phyloP scores from a whole-genome alignment of 1,284 basidiomycete species.

The Paramarasmius palmivorus region DNA sequence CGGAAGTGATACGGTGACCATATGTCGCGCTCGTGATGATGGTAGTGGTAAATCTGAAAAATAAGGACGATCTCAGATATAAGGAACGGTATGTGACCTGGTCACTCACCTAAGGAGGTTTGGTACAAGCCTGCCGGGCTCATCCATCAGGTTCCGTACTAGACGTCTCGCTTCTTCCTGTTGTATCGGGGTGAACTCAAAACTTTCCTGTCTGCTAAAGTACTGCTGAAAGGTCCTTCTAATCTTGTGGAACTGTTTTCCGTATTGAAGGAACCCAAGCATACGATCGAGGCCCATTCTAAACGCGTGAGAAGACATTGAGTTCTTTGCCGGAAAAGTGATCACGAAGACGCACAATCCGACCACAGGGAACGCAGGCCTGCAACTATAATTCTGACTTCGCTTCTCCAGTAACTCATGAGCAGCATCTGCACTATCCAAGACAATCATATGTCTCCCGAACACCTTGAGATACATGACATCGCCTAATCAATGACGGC shows the following conservation, averaged over 20 bases:
- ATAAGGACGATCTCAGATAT: background rate
- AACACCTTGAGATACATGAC: constrained; percentile 13
- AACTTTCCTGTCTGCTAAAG: constrained; percentile 16
- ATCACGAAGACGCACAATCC: constrained; percentile 8
- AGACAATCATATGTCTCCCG: constrained; percentile 10
- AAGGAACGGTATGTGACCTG: background rate
- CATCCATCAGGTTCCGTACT: constrained; percentile 16
- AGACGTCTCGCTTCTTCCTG: constrained; percentile 16
- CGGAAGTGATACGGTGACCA: constrained; percentile 22
- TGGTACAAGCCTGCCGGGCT: background rate
- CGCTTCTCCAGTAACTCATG: constrained; percentile 18
- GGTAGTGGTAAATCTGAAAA: constrained; percentile 21
- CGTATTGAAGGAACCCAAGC: constrained; percentile 19
- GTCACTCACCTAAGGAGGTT: background rate
- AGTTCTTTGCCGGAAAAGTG: background rate
- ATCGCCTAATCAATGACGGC: constrained; percentile 9
- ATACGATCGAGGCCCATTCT: constrained; percentile 23
- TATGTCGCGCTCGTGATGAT: constrained; percentile 23
- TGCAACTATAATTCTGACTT: constrained; percentile 15
- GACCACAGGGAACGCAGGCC: constrained; percentile 11
- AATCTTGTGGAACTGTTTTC: constrained; percentile 19
- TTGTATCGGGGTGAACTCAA: constrained; percentile 18
- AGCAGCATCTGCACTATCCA: constrained; percentile 13
- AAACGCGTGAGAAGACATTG: background rate
- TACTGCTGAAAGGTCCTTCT: constrained; percentile 20